Conservation (phyloP, 225 moss, liverwort and hornwort genomes). For the Marchantia polymorpha region DNA sequence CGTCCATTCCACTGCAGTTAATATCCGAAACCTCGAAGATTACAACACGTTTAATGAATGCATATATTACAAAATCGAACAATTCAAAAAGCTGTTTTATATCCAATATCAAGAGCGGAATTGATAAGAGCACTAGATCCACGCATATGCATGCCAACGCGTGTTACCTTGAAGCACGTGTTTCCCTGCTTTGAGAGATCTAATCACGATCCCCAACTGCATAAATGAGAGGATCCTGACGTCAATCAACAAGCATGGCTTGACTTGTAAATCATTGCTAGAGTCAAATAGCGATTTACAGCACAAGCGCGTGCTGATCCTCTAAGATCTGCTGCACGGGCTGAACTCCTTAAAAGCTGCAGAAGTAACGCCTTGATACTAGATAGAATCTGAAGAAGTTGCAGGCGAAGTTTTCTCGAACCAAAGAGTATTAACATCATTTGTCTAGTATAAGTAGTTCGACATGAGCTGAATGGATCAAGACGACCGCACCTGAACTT, state of each 20-base stretch:
- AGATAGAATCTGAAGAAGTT: no score
- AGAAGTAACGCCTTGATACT: not conserved
- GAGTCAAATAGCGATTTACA: not conserved
- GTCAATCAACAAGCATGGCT: no score
- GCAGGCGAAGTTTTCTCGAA: no score
- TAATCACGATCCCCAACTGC: slow-evolving; percentile 75
- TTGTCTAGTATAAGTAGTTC: not conserved
- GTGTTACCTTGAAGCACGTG: slow-evolving; percentile 81
- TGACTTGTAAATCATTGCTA: not conserved
- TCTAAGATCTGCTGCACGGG: not conserved
- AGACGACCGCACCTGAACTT: slow-evolving; percentile 63
- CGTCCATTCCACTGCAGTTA: no score
- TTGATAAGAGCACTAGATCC: no score
- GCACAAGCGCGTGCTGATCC: not conserved
- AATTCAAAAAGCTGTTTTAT: no score
- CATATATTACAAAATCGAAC: no score
- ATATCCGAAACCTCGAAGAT: no score
- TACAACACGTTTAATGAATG: no score
- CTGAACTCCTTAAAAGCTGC: not conserved
- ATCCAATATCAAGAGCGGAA: no score
- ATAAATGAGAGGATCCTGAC: not conserved
- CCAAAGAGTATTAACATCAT: no score
- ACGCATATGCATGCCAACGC: no score
- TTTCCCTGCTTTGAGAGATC: slow-evolving; percentile 76
- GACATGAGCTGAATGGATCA: not conserved